phyloP scores from a whole-genome alignment of 2,329 filamentous ascomycete genomes.

The Huntiella decipiens region DNA sequence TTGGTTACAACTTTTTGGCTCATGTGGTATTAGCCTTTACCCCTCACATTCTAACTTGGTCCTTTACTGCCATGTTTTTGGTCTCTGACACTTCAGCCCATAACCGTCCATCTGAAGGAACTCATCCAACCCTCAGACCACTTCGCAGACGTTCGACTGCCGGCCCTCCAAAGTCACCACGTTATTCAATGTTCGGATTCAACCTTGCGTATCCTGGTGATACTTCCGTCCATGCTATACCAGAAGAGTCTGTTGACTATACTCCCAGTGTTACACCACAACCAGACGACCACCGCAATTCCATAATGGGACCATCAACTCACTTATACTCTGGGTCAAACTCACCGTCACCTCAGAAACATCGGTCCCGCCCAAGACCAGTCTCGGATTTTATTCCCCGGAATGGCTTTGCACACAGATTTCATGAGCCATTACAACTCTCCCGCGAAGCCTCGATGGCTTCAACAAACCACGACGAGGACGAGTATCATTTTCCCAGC shows the following conservation, averaged over 20 bases:
- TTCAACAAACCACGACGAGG: slow-evolving; percentile 6
- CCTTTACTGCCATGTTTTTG: too few species aligned
- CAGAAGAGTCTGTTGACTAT: slow-evolving; percentile 7
- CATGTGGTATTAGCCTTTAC: too few species aligned
- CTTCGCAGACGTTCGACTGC: slow-evolving; percentile 14
- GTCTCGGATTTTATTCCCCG: slow-evolving; percentile 22
- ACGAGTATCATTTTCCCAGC: slow-evolving; percentile 9
- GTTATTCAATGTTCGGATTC: slow-evolving; percentile 10
- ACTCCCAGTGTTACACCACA: neutral
- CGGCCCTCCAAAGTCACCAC: slow-evolving; percentile 2
- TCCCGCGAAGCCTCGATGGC: neutral
- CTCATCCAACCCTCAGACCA: slow-evolving; percentile 16
- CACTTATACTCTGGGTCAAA: neutral
- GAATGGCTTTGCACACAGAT: slow-evolving; percentile 27
- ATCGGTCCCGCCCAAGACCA: slow-evolving; percentile 16
- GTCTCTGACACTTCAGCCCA: too few species aligned
- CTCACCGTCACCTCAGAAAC: slow-evolving; percentile 6
- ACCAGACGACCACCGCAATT: neutral
- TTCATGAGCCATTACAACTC: slow-evolving; percentile 18
- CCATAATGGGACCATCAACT: slow-evolving; percentile 3
- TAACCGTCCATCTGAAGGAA: too few species aligned
- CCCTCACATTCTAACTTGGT: too few species aligned
- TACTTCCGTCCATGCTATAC: slow-evolving; percentile 6
- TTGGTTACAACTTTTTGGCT: too few species aligned
- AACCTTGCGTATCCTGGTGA: slow-evolving; percentile 6